Evolutionary conservation across 2,329 filamentous ascomycete genomes (phyloP).

Genomic region (Neonectria coccinea): DNA sequence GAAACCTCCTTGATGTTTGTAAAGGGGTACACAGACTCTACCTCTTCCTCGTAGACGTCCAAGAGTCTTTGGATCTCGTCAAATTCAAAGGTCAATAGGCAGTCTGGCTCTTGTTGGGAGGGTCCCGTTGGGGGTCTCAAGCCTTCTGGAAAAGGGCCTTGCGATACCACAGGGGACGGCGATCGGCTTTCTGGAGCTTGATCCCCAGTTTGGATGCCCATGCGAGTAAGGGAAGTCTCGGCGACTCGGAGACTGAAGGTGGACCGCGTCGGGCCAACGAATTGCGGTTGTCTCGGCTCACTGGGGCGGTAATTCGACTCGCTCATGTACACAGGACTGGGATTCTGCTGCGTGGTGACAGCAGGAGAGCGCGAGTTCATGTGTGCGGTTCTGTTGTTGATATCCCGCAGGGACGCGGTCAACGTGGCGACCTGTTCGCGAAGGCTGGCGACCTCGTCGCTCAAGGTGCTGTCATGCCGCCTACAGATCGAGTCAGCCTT

Average conservation of each 20-base stretch:
- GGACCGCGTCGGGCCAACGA: constrained; percentile 53
- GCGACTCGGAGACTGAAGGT: constrained; percentile 51
- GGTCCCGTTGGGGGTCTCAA: neutral
- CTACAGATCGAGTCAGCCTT: neutral
- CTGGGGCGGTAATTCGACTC: constrained; percentile 16
- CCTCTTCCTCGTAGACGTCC: constrained; percentile 53
- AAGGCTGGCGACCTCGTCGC: constrained; percentile 46
- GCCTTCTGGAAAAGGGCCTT: constrained; percentile 43
- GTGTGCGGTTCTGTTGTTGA: constrained; percentile 43
- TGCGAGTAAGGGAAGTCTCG: constrained; percentile 50
- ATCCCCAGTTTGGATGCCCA: constrained; percentile 49
- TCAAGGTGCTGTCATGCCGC: constrained; percentile 36
- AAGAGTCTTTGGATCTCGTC: constrained; percentile 16
- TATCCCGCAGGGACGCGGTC: constrained; percentile 39
- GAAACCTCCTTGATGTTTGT: constrained; percentile 41
- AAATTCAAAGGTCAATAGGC: constrained; percentile 18
- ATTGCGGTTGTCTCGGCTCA: constrained; percentile 49
- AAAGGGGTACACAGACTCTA: constrained; percentile 53
- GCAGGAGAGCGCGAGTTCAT: constrained; percentile 26
- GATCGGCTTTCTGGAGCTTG: constrained; percentile 42
- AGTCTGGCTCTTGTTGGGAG: constrained; percentile 4
- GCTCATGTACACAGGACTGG: constrained; percentile 26
- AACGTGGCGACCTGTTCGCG: constrained; percentile 48
- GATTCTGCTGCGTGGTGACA: constrained; percentile 31
- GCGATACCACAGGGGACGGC: constrained; percentile 41